phyloP scores from a whole-genome alignment of 2,329 filamentous ascomycete genomes.

The Aureobasidium sp. region DNA sequence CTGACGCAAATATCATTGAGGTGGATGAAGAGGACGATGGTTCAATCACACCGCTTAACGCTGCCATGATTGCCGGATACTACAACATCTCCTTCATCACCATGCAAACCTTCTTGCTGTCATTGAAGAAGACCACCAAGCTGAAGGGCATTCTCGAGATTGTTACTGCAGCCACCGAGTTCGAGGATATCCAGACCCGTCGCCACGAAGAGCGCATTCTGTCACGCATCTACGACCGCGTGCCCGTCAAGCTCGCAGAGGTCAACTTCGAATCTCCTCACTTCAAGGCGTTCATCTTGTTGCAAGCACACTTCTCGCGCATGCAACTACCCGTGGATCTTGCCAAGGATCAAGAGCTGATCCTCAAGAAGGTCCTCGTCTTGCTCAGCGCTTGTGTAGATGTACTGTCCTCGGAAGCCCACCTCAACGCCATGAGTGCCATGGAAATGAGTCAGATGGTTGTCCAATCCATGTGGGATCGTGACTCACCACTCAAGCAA shows the following conservation, averaged over 20 bases:
- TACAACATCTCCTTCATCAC: slow-evolving; percentile 99
- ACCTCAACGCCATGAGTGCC: slow-evolving; percentile 93
- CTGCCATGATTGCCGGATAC: slow-evolving; percentile 96
- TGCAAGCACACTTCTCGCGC: slow-evolving; percentile 94
- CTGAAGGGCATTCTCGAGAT: slow-evolving; percentile 97
- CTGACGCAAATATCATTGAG: slow-evolving; percentile 91
- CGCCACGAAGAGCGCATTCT: slow-evolving; percentile 84
- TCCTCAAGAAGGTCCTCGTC: slow-evolving; percentile 76
- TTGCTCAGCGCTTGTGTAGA: slow-evolving; percentile 89
- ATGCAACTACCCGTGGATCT: slow-evolving; percentile 96
- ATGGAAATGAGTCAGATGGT: slow-evolving; percentile 99
- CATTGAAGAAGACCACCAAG: slow-evolving; percentile 79
- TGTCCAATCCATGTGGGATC: slow-evolving; percentile 98
- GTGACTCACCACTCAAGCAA: slow-evolving; percentile 92
- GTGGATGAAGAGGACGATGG: slow-evolving; percentile 85
- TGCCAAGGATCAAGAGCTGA: slow-evolving; percentile 87
- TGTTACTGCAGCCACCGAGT: slow-evolving; percentile 92
- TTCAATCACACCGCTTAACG: slow-evolving; percentile 78
- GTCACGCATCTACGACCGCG: slow-evolving; percentile 84
- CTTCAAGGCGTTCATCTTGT: slow-evolving; percentile 95
- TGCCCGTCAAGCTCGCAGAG: slow-evolving; percentile 91
- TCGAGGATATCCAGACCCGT: slow-evolving; percentile 88
- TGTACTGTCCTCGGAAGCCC: slow-evolving; percentile 88
- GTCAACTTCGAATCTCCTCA: slow-evolving; percentile 85
- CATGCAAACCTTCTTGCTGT: slow-evolving; percentile 97